A percentile compares a stretch with the other conserved stretches of the same genome.
Conservation (phyloP, 1,139 yeast species). For the Lodderomyces margitis region DNA sequence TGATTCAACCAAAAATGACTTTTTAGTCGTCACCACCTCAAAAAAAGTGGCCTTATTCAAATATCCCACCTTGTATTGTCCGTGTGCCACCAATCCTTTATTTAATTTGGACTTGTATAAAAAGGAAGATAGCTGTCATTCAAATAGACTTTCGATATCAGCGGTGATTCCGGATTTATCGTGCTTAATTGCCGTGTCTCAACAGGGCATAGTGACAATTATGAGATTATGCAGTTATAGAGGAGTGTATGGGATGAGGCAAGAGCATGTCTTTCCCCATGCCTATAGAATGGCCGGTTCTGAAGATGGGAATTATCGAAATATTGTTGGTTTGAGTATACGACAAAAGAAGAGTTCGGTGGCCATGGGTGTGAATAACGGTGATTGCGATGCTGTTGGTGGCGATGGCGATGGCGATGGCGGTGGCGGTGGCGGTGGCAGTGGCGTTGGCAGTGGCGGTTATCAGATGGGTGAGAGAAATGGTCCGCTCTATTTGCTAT, state of each 20-base stretch:
- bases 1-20: slow-evolving; percentile 17
- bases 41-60: slow-evolving; percentile 47
- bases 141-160: slow-evolving; percentile 55
- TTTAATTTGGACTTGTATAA: slow-evolving; percentile 37
- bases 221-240: slow-evolving; percentile 56
- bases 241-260: slow-evolving; percentile 60
- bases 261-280: slow-evolving; percentile 56
- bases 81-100: slow-evolving; percentile 42
- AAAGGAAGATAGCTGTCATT: slow-evolving; percentile 37
- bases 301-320: slow-evolving; percentile 25
- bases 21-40: slow-evolving; percentile 46
- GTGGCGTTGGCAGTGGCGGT: neutral
- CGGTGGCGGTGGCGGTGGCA: neutral
- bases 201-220: slow-evolving; percentile 57
- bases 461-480: neutral
- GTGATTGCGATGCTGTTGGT: neutral
- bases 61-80: slow-evolving; percentile 49
- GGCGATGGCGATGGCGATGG: neutral
- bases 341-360: slow-evolving; percentile 17
- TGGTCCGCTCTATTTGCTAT: neutral
- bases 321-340: slow-evolving; percentile 32
- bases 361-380: slow-evolving; percentile 8
- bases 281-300: slow-evolving; percentile 28
- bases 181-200: slow-evolving; percentile 54
- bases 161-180: slow-evolving; percentile 53